Percentiles rank a stretch among this genome's conserved stretches.
phyloP scores from a whole-genome alignment of 2,329 filamentous ascomycete genomes.

The Colletotrichum spinosum region DNA sequence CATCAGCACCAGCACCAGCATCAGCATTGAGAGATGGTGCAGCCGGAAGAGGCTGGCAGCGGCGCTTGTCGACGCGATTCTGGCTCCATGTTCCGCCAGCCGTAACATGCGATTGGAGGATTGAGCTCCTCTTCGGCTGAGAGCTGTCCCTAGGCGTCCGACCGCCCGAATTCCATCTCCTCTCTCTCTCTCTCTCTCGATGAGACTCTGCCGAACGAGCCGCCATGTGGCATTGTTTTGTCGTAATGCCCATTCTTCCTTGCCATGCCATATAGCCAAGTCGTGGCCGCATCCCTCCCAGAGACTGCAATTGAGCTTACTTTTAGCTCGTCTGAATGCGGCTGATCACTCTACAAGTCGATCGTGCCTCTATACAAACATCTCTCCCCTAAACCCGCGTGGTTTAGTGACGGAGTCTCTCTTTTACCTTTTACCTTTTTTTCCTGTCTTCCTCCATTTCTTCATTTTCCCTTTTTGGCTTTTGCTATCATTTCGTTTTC shows the following conservation, averaged over 20 bases:
- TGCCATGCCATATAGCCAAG: slow-evolving; percentile 36
- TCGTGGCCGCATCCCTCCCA: slow-evolving; percentile 16
- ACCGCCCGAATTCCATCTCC: slow-evolving; percentile 5
- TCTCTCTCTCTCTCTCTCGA: neutral
- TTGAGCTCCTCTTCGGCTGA: slow-evolving; percentile 25
- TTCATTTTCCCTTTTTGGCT: slow-evolving; percentile 17
- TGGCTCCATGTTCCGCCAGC: slow-evolving; percentile 9
- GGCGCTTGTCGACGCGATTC: slow-evolving; percentile 15
- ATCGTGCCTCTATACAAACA: slow-evolving; percentile 30
- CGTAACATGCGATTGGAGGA: slow-evolving; percentile 30
- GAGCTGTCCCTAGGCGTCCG: slow-evolving; percentile 25
- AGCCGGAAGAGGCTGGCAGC: slow-evolving; percentile 31
- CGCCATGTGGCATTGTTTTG: slow-evolving; percentile 17
- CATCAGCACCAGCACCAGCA: neutral
- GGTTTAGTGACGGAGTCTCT: slow-evolving; percentile 39
- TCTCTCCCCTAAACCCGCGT: slow-evolving; percentile 35
- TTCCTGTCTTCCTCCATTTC: slow-evolving; percentile 20
- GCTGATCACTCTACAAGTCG: slow-evolving; percentile 10
- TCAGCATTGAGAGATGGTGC: slow-evolving; percentile 21
- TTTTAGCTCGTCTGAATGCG: slow-evolving; percentile 28
- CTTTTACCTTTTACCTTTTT: slow-evolving; percentile 23
- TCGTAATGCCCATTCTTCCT: slow-evolving; percentile 13
- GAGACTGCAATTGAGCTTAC: slow-evolving; percentile 21
- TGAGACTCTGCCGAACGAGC: slow-evolving; percentile 23
- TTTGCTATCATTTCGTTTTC: slow-evolving; percentile 2